Evolutionary conservation across 495 filamentous ascomycete species (phyloP).

Genomic region (Halenospora varia): DNA sequence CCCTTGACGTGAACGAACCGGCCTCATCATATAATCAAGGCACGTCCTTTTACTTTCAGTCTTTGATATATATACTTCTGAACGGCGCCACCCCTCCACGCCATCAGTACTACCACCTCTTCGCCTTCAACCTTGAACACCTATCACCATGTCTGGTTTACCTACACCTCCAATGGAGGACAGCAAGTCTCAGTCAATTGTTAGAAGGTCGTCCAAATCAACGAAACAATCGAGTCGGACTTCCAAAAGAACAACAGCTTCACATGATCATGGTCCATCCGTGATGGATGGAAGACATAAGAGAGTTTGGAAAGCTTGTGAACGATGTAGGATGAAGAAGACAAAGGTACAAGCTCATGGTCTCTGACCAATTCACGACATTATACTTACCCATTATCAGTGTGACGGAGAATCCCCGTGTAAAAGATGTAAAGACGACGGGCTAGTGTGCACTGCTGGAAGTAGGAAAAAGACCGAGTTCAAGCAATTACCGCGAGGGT

Average conservation of each 20-base stretch:
- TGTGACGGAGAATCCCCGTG: constrained; percentile 66
- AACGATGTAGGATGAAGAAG: constrained; percentile 69
- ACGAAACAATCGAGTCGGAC: constrained; percentile 17
- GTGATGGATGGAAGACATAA: constrained; percentile 50
- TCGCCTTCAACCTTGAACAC: not conserved
- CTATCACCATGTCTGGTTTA: constrained; percentile 16
- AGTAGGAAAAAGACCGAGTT: constrained; percentile 56
- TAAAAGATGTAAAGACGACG: constrained; percentile 62
- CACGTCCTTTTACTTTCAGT: not conserved
- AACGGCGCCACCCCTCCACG: not conserved
- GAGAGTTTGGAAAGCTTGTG: constrained; percentile 67
- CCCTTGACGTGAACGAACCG: constrained; percentile 16
- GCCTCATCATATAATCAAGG: constrained; percentile 17
- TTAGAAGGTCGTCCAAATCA: constrained; percentile 16
- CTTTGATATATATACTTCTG: constrained; percentile 7
- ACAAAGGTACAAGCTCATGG: constrained; percentile 48
- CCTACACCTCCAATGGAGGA: constrained; percentile 25
- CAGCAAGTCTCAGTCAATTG: constrained; percentile 12
- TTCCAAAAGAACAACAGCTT: constrained; percentile 26
- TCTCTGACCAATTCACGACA: not conserved
- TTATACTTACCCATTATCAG: constrained; percentile 25
- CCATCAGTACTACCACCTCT: not conserved
- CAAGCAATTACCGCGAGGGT: constrained; percentile 51
- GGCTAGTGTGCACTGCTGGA: constrained; percentile 52
- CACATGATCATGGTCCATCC: constrained; percentile 33